These are phyloP conservation scores for Linum lewisii DNA, from an alignment of 345 rosid species.

Conservation along the genomic window DNA sequence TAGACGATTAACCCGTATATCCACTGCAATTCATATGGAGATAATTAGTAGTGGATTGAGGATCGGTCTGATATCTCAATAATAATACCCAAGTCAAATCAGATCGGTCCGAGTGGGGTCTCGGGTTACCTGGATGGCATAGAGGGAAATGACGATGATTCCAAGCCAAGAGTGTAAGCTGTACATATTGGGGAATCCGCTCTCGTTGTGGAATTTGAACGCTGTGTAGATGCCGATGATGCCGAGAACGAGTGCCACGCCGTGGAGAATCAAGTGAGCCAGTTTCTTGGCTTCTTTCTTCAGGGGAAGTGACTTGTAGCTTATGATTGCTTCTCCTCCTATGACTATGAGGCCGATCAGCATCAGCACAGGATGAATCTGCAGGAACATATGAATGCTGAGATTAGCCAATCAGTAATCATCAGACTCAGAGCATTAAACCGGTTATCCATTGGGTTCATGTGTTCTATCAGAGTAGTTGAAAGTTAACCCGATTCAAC, in stretches of 20 bases:
- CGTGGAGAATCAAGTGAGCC: slow-evolving; percentile 71
- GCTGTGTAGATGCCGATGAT: slow-evolving; percentile 65
- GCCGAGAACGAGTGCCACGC: slow-evolving; percentile 71
- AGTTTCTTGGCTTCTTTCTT: slow-evolving; percentile 71
- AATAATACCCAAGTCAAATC: background rate
- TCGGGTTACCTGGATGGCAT: slow-evolving; percentile 78
- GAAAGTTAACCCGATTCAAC: too few relatives aligned
- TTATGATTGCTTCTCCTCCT: slow-evolving; percentile 91
- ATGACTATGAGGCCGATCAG: slow-evolving; percentile 74
- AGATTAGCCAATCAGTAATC: too few relatives aligned
- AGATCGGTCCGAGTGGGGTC: too few relatives aligned
- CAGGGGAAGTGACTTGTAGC: slow-evolving; percentile 61
- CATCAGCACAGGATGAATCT: slow-evolving; percentile 94
- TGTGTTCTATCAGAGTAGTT: too few relatives aligned
- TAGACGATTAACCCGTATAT: slow-evolving; percentile 54
- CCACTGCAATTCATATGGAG: slow-evolving; percentile 44
- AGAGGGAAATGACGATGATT: slow-evolving; percentile 57
- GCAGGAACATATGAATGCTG: slow-evolving; percentile 15
- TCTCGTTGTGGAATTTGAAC: slow-evolving; percentile 85
- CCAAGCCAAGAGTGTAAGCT: slow-evolving; percentile 98
- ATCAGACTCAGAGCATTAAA: too few relatives aligned
- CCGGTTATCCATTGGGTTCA: too few relatives aligned
- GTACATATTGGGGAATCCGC: slow-evolving; percentile 67
- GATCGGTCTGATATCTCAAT: background rate
- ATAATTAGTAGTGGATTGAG: background rate